phyloP scores from a whole-genome alignment of 352 stramenopile species.

The Globisporangium abappressorium region DNA sequence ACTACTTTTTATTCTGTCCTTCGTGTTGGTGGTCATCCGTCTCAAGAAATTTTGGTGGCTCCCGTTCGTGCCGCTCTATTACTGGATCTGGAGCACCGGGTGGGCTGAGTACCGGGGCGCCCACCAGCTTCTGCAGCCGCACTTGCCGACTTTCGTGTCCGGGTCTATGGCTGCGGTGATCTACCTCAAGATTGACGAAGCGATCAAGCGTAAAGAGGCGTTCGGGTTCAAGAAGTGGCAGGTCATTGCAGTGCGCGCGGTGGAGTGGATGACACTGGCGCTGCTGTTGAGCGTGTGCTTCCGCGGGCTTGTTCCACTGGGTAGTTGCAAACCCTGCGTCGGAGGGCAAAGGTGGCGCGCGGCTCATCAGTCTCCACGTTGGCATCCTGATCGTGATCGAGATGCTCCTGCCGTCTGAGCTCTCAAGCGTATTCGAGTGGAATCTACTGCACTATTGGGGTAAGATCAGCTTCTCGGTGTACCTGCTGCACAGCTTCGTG shows the following conservation, averaged over 20 bases:
- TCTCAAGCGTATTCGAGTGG: conserved; percentile 8
- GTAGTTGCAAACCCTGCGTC: conserved; percentile 29
- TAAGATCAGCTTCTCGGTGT: conserved; percentile 40
- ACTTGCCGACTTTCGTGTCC: conserved; percentile 34
- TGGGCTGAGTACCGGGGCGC: conserved; percentile 19
- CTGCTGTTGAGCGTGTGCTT: conserved; percentile 29
- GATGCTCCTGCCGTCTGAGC: conserved; percentile 11
- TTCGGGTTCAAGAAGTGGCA: conserved; percentile 25
- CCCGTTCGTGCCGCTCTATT: conserved; percentile 13
- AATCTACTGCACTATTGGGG: conserved; percentile 19
- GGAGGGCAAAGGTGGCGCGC: conserved; percentile 8
- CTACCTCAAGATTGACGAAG: conserved; percentile 23
- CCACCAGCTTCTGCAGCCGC: conserved; percentile 27
- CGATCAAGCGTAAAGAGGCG: conserved; percentile 14
- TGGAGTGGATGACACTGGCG: conserved; percentile 20
- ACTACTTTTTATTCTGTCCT: conserved; percentile 38
- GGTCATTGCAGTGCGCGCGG: conserved; percentile 13
- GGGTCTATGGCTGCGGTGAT: conserved; percentile 35
- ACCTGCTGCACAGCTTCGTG: conserved; percentile 45
- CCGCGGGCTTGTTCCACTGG: conserved; percentile 12
- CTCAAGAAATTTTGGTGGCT: conserved; percentile 19
- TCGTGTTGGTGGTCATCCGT: conserved; percentile 15
- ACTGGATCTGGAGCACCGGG: conserved; percentile 15
- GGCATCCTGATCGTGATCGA: conserved; percentile 15
- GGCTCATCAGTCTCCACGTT: conserved; percentile 27